Base-by-base conservation (phyloP, 306 rosid genomes). In the Cotoneaster glaucophyllus region DNA sequence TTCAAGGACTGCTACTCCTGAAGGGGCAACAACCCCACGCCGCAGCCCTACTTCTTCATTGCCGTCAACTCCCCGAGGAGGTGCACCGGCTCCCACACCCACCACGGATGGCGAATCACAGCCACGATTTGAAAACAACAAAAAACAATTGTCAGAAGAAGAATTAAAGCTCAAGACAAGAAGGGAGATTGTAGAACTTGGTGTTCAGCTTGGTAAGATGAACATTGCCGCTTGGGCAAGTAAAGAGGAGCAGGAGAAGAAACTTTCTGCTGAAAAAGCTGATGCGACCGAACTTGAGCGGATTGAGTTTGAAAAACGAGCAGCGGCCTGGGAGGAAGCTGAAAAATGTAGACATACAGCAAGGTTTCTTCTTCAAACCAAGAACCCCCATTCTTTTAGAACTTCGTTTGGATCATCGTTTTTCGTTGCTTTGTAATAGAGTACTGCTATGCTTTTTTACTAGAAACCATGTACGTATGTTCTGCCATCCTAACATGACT, bases 141-240 rank as follows among this genome's bases (percentile, higher is more conserved):
- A 21, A 70, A 85, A 11, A 69, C 89, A 84, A 76, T 78, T 90
- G 83, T 84, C 98, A 2, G 95, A 88, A 79, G 98, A 94, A 76
- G 98, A 94, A 87, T 57, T 88, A 80, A 92, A 88, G 87, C 77
- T 92, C 52, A 92, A 88, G 84, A 94, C 97, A 11, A 86, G 98
- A 81, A 87, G 93, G 70, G 98, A 94, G 84, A 94, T 94, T 65
- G 90, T 91, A 71, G 97, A 96, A 62, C 93, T 94, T 18, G 98
- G 98, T 21, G 78, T 87, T 81, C 96, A 87, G 88, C 97, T 94
- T 59, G 98, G 98, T 57, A 94, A 94, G 95, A 83, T 66, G 84
- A 94, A 86, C 56, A 94, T 94, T 59, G 96, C 98, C 39, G 97
- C 93, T 18, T 94, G 98, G 98, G 98, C 97, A 44, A 94, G 91